Evolutionary conservation across 768 basidiomycete genomes (phyloP).

Genomic region (Lactifluus hygrophoroides): DNA sequence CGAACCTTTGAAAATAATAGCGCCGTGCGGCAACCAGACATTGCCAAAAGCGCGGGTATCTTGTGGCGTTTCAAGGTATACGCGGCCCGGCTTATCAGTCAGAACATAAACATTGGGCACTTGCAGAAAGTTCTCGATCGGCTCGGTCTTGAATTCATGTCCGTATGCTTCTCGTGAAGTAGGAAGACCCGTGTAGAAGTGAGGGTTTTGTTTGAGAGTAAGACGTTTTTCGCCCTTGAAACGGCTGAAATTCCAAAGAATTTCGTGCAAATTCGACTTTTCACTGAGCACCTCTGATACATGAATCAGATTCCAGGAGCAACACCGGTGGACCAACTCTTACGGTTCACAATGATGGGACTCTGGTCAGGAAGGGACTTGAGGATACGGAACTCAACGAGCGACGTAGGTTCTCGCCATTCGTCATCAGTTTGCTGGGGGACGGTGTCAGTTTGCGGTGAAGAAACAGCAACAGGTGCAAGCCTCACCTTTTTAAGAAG

Average conservation of each 20-base stretch:
- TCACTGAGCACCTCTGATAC: neutral
- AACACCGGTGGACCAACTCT: neutral
- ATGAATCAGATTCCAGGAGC: neutral
- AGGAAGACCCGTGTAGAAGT: slow-evolving; percentile 6
- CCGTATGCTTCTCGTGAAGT: neutral
- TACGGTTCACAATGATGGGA: neutral
- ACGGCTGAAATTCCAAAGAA: slow-evolving; percentile 13
- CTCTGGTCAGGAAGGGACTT: neutral
- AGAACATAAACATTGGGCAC: neutral
- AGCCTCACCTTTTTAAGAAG: neutral
- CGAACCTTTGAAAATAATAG: slow-evolving; percentile 11
- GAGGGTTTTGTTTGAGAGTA: slow-evolving; percentile 8
- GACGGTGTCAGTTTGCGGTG: no score
- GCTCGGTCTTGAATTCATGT: neutral
- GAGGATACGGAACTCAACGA: neutral
- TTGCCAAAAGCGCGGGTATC: neutral
- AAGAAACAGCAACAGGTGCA: no score
- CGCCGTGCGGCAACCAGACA: neutral
- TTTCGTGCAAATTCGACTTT: neutral
- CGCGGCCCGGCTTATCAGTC: neutral
- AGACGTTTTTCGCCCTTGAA: neutral
- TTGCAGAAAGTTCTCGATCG: neutral
- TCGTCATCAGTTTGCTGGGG: neutral
- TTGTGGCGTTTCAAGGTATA: neutral
- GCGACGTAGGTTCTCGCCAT: neutral